Evolutionary conservation across 129 eudicot genomes (phyloP), one percentile per base, ranked within the genome.

Genomic region (Scalesia atractyloides): DNA sequence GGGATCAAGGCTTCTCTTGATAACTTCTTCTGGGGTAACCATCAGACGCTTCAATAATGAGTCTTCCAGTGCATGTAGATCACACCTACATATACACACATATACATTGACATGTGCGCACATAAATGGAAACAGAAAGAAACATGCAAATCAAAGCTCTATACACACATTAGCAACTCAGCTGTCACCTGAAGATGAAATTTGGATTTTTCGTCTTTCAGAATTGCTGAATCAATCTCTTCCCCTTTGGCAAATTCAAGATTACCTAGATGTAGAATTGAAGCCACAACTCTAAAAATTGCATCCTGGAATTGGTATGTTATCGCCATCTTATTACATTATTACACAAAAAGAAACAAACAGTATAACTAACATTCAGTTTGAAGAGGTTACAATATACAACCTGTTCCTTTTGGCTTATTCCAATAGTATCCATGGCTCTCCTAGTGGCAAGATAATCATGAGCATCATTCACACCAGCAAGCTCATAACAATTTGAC

Each of bases 341-440:
- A 41, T 53, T 53, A 53, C 59, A 53, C 13, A 5, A 53, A 53
- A 53, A 17, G 30, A 53, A 53, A 6, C 59, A 6, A 53, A 53
- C 26, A 8, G 8, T 53, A 41, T 8, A 41, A 41, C 46, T 41
- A 41, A 41, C 46, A 41, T 7, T 53, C 59, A 53, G 59, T 53
- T 53, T 53, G 17, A 19, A 53, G 12, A 53, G 17, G 59, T 53
- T 53, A 53, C 59, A 53, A 53, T 96, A 96, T 92, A 53, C 59
- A 53, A 53, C 97, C 97, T 92, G 97, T 77, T 92, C 94, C 65
- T 86, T 86, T 9, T 81, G 56, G 79, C 79, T 86, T n/a, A 92
- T 92, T 79, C 97, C 97, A 68, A 92, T 94, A 79, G 88, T 86
- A 77, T 92, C 97, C 97, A 92, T 92, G 58, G 97, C 97, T 74